Percentiles rank a stretch among this genome's conserved stretches.
These are phyloP conservation scores for Barnettozyma siamensis DNA, from an alignment of 805 yeast species.

Conservation along the genomic window DNA sequence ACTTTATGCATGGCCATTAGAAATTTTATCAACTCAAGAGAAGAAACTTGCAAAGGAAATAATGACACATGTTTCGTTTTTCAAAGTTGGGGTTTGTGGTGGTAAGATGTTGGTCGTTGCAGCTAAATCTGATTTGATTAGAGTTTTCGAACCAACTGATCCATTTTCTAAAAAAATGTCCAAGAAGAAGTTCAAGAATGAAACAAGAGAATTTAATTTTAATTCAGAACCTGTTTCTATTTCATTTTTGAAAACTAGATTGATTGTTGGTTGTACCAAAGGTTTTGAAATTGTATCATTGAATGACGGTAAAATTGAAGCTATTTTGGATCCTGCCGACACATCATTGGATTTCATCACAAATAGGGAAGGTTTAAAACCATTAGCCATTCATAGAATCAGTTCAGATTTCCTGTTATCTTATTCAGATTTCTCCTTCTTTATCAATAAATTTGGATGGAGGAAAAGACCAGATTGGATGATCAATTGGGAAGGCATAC, in stretches of 20 bases:
- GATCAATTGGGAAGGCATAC: slow-evolving; percentile 94
- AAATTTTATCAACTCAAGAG: slow-evolving; percentile 47
- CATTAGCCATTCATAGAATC: slow-evolving; percentile 85
- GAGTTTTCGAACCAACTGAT: slow-evolving; percentile 85
- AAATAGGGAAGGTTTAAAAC: slow-evolving; percentile 75
- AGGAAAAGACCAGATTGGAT: slow-evolving; percentile 90
- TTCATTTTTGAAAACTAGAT: slow-evolving; percentile 78
- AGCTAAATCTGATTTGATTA: slow-evolving; percentile 74
- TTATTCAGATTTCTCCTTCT: slow-evolving; percentile 90
- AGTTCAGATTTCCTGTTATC: slow-evolving; percentile 84
- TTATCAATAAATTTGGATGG: slow-evolving; percentile 95
- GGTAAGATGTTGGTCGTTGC: slow-evolving; percentile 88
- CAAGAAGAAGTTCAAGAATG: slow-evolving; percentile 65
- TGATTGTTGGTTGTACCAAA: slow-evolving; percentile 93
- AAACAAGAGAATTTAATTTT: slow-evolving; percentile 70
- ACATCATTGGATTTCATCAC: slow-evolving; percentile 93
- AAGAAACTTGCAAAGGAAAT: slow-evolving; percentile 68
- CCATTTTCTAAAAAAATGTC: slow-evolving; percentile 55
- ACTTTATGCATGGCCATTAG: slow-evolving; percentile 72
- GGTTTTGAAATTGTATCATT: slow-evolving; percentile 94
- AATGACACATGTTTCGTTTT: slow-evolving; percentile 82
- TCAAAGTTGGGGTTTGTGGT: slow-evolving; percentile 88
- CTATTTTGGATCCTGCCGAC: slow-evolving; percentile 95
- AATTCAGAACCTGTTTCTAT: slow-evolving; percentile 88
- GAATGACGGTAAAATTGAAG: slow-evolving; percentile 78